phyloP scores from a whole-genome alignment of 2,329 filamentous ascomycete species.

The Hymenoscyphus infarciens region DNA sequence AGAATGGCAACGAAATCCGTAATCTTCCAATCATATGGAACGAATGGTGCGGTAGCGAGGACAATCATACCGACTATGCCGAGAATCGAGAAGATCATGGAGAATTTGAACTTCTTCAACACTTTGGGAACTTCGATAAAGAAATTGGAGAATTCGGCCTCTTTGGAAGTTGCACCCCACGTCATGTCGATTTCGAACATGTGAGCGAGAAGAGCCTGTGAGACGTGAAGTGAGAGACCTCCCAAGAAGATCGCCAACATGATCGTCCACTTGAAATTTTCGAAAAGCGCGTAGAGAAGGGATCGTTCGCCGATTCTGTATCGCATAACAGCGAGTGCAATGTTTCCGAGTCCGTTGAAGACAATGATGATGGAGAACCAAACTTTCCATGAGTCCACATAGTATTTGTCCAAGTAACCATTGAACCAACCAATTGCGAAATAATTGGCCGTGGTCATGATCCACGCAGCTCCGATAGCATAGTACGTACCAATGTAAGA shows the following conservation, averaged over 20 bases:
- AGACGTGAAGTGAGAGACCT: conserved; percentile 76
- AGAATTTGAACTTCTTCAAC: conserved; percentile 65
- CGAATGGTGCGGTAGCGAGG: conserved; percentile 58
- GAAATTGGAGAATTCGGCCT: conserved; percentile 77
- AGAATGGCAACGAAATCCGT: conserved; percentile 72
- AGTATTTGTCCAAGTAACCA: conserved; percentile 75
- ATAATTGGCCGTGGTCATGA: conserved; percentile 70
- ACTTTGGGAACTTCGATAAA: conserved; percentile 81
- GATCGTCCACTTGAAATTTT: conserved; percentile 72
- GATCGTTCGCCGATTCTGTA: conserved; percentile 65
- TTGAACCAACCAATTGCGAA: conserved; percentile 75
- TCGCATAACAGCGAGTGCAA: conserved; percentile 68
- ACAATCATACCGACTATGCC: conserved; percentile 61
- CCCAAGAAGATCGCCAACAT: conserved; percentile 78
- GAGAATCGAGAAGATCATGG: conserved; percentile 34
- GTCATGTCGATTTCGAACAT: conserved; percentile 85
- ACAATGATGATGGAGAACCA: conserved; percentile 79
- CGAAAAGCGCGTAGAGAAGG: conserved; percentile 53
- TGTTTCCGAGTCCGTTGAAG: conserved; percentile 71
- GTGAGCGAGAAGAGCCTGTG: conserved; percentile 73
- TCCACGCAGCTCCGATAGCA: conserved; percentile 72
- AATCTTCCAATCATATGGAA: conserved; percentile 64
- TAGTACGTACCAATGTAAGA: conserved; percentile 80
- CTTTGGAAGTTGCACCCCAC: conserved; percentile 82
- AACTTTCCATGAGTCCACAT: conserved; percentile 73